Percentiles rank a stretch among this genome's conserved stretches.
Evolutionary conservation across 768 basidiomycete genomes (phyloP).

Genomic region (Roridomyces roridus): DNA sequence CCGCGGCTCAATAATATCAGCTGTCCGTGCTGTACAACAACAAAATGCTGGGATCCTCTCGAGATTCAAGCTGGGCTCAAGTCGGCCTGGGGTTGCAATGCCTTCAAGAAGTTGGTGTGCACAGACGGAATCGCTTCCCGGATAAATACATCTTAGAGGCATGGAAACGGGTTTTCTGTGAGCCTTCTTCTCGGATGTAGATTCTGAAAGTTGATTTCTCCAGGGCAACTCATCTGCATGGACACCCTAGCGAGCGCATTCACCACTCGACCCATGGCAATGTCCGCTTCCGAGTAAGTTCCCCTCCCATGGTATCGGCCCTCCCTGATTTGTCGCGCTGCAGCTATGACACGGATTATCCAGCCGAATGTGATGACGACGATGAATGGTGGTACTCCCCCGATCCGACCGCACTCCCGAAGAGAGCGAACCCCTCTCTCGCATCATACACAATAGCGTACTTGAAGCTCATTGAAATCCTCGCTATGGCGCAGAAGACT

Average conservation of each 20-base stretch:
- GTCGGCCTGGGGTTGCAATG: constrained; percentile 61
- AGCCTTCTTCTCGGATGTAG: neutral
- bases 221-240: constrained; percentile 23
- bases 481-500: constrained; percentile 64
- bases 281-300: constrained; percentile 63
- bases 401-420: constrained; percentile 62
- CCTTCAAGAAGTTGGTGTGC: constrained; percentile 64
- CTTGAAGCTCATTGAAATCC: constrained; percentile 64
- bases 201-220: neutral
- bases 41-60: constrained; percentile 47
- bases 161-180: constrained; percentile 62
- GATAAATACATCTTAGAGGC: constrained; percentile 44
- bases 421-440: constrained; percentile 52
- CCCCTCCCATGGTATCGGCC: too few species aligned
- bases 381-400: constrained; percentile 49
- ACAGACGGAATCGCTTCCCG: constrained; percentile 42
- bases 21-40: constrained; percentile 31
- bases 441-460: constrained; percentile 56
- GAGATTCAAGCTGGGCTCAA: constrained; percentile 58
- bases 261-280: constrained; percentile 61
- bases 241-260: constrained; percentile 35
- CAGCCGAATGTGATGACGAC: constrained; percentile 58
- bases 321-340: neutral
- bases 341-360: constrained; percentile 70
- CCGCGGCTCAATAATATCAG: neutral